Percentiles rank a stretch among this genome's conserved stretches.
phyloP scores from a whole-genome alignment of 441 rosid genomes.

The Pelargonium citronellum region DNA sequence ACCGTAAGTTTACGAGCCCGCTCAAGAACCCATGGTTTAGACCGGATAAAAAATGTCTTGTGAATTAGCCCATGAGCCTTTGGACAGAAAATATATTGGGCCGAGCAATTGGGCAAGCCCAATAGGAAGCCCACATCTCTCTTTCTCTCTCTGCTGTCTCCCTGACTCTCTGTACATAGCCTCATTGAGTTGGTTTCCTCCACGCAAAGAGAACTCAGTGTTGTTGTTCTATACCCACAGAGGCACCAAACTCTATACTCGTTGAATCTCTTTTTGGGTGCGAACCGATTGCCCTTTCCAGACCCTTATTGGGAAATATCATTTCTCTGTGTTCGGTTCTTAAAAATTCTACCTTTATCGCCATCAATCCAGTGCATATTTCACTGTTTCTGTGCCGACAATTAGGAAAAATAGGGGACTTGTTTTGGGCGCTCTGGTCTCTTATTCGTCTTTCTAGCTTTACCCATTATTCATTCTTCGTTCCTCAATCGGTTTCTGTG shows the following conservation, averaged over 20 bases:
- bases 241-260: slow-evolving; percentile 17
- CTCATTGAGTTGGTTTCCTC: slow-evolving; percentile 21
- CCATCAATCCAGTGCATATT: slow-evolving; percentile 15
- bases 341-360: background rate
- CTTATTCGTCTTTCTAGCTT: slow-evolving; percentile 10
- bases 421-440: slow-evolving; percentile 15
- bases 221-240: slow-evolving; percentile 7
- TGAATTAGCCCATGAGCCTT: background rate
- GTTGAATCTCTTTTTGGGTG: background rate
- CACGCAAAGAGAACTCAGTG: slow-evolving; percentile 23
- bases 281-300: background rate
- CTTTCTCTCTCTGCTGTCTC: background rate
- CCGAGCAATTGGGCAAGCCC: background rate
- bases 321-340: background rate
- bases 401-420: background rate
- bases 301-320: background rate
- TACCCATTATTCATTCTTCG: slow-evolving; percentile 9
- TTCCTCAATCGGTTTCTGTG: background rate
- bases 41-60: too few relatives aligned
- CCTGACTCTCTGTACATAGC: slow-evolving; percentile 6
- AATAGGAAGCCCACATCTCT: background rate
- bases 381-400: slow-evolving; percentile 15
- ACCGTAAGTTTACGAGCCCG: too few relatives aligned
- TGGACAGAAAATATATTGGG: background rate
- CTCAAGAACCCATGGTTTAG: too few relatives aligned